A percentile compares a stretch with the other conserved stretches of the same genome.
phyloP scores from a whole-genome alignment of 768 basidiomycete species.

The Mycena galericulata region DNA sequence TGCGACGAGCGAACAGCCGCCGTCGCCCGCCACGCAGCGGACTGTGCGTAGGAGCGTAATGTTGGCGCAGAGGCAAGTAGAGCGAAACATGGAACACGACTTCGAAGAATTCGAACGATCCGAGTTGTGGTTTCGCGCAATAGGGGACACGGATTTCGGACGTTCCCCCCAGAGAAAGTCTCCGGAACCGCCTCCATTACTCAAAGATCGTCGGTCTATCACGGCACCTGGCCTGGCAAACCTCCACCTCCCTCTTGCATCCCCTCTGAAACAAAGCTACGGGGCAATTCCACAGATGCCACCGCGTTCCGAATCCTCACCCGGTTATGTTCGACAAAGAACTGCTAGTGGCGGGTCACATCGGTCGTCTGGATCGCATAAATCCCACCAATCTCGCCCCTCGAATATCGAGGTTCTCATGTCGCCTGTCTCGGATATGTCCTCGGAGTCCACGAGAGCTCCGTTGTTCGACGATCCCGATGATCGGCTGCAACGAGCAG shows the following conservation, averaged over 20 bases:
- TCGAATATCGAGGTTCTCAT: conserved; percentile 87
- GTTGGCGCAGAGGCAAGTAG: conserved; percentile 86
- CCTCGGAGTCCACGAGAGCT: conserved; percentile 68
- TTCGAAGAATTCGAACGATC: conserved; percentile 90
- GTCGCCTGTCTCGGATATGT: conserved; percentile 69
- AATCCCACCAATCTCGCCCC: conserved; percentile 48
- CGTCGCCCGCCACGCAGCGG: conserved; percentile 57
- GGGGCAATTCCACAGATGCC: conserved; percentile 35
- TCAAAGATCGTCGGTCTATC: conserved; percentile 23
- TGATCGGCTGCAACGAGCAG: conserved; percentile 74
- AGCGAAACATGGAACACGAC: conserved; percentile 91
- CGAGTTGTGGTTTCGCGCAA: conserved; percentile 92
- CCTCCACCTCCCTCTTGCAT: conserved; percentile 25
- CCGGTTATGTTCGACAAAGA: conserved; percentile 53
- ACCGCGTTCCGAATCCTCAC: conserved; percentile 52
- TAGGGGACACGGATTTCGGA: conserved; percentile 72
- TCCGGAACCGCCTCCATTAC: conserved; percentile 28
- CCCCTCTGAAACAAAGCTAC: conserved; percentile 32
- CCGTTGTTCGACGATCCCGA: conserved; percentile 88
- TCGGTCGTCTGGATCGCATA: conserved; percentile 45
- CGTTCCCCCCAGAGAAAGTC: conserved; percentile 30
- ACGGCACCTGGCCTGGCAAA: conserved; percentile 31
- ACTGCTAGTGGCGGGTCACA: conserved; percentile 55
- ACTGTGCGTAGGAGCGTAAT: conserved; percentile 84
- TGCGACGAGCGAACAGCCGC: conserved; percentile 60